Percentiles rank a stretch among this genome's conserved stretches.
Conservation (phyloP, 192 early-diverging fungal species). For the Gaertneriomyces sp. region DNA sequence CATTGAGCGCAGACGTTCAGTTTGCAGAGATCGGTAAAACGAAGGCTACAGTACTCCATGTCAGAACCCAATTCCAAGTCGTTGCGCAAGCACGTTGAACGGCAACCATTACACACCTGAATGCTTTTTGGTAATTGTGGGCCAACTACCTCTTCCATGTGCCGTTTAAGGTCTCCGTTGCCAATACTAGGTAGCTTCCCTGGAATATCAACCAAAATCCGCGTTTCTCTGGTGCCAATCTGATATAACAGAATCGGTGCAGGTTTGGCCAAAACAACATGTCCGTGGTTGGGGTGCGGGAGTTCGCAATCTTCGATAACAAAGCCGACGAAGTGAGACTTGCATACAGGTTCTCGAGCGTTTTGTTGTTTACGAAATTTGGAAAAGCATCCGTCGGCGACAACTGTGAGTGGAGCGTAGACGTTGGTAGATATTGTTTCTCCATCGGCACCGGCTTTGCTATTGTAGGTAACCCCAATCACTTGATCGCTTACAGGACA, state of each 20-base stretch:
- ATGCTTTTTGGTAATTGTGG: slow-evolving; percentile 69
- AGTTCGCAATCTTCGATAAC: slow-evolving; percentile 67
- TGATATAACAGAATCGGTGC: slow-evolving; percentile 76
- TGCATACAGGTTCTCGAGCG: slow-evolving; percentile 45
- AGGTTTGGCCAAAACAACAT: slow-evolving; percentile 83
- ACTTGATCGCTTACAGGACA: slow-evolving; percentile 39
- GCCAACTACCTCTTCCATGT: slow-evolving; percentile 59
- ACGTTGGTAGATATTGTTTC: slow-evolving; percentile 16
- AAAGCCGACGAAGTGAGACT: slow-evolving; percentile 74
- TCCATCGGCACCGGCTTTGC: slow-evolving; percentile 11
- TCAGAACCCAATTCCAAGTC: background rate
- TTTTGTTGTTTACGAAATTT: slow-evolving; percentile 82
- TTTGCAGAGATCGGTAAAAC: slow-evolving; percentile 68
- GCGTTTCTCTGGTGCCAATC: slow-evolving; percentile 80
- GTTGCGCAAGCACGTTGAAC: slow-evolving; percentile 7
- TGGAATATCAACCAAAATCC: slow-evolving; percentile 88
- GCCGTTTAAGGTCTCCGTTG: slow-evolving; percentile 57
- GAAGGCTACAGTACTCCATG: slow-evolving; percentile 17
- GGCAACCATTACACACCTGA: slow-evolving; percentile 26
- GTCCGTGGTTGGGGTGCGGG: slow-evolving; percentile 82
- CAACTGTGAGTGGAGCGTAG: slow-evolving; percentile 76
- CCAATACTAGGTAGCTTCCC: slow-evolving; percentile 73
- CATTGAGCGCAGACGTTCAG: slow-evolving; percentile 75
- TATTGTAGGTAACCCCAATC: slow-evolving; percentile 48
- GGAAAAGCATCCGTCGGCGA: slow-evolving; percentile 93